Percentiles rank a stretch among this genome's conserved stretches.
These are phyloP conservation scores for Neospermospora avenae DNA, from an alignment of 2,329 filamentous ascomycete genomes.

Conservation along the genomic window DNA sequence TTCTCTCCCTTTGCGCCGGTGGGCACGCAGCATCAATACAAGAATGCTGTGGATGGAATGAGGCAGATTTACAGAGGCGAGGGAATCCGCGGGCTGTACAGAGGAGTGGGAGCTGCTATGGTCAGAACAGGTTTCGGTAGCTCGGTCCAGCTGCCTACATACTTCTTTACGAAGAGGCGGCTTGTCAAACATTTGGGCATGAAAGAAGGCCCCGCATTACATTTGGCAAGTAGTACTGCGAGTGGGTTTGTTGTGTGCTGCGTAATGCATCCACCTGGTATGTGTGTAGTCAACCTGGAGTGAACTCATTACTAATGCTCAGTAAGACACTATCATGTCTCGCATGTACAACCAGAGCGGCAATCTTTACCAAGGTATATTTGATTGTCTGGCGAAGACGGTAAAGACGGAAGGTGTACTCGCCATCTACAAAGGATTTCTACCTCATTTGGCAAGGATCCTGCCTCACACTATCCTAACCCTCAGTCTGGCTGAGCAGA, in stretches of 20 bases:
- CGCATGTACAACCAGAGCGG: constrained; percentile 98
- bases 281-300: constrained; percentile 28
- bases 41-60: constrained; percentile 80
- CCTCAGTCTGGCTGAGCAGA: constrained; percentile 91
- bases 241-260: constrained; percentile 97
- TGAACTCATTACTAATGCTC: constrained; percentile 13
- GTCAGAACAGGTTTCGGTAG: constrained; percentile 93
- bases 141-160: constrained; percentile 93
- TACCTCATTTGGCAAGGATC: constrained; percentile 91
- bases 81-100: constrained; percentile 78
- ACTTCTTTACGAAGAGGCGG: constrained; percentile 93
- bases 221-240: constrained; percentile 81
- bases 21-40: constrained; percentile 93
- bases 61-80: constrained; percentile 74
- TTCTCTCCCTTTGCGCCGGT: constrained; percentile 90
- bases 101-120: constrained; percentile 90
- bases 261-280: constrained; percentile 95
- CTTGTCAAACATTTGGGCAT: constrained; percentile 80
- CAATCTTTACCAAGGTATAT: constrained; percentile 89
- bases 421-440: constrained; percentile 96
- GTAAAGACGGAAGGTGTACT: constrained; percentile 86
- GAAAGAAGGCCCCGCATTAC: constrained; percentile 85
- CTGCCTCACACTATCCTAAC: constrained; percentile 94
- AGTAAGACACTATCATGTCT: constrained; percentile 89
- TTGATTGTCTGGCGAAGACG: constrained; percentile 90